Base-by-base conservation (phyloP, 257 asterid genomes). In the Galeopsis tetrahit region DNA sequence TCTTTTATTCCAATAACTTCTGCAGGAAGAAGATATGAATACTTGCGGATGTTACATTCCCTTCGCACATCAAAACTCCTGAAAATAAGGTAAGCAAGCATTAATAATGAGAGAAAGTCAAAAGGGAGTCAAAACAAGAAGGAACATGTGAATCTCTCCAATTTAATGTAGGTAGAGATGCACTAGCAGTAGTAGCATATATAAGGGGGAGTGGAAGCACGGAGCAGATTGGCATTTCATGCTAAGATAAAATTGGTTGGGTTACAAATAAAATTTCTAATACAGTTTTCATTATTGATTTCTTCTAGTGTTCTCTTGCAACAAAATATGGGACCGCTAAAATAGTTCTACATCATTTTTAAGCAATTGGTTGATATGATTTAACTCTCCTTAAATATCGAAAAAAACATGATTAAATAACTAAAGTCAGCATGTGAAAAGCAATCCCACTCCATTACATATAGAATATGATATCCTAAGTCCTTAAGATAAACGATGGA, bases 31-130 rank as follows among this genome's bases (percentile, higher is more conserved):
- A 94, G 96, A 82, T 94, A 94, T 15, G 92, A 84, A 79, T 94
- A 94, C 79, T 86, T 88, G 73, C 98, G 95, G 61, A 90, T 74
- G 77, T 68, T 81, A 73, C 98, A 91, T 85, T 94, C 99, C 68
- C 85, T 85, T 71, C 99, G 90, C 39, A 90, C 88, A 77, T 94
- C 96, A 83, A 94, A 91, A 80, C 96, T 88, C 92, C 98, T 93
- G 86, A 72, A 73, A 72, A 62, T 67, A 66, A 28, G 62, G 79
- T 38, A 58, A 72, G 21, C 42, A 42, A 64, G 60, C 52, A 70
- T 7, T 38, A 48, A 51, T 11, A 39, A 61, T 40, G 31, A 28
- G 32, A 46, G 35, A 51, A 43, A 21, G 28, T 21, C 28, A 1
- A 21, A 21, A 15, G 17, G 32, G 21, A 58, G 38, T 35, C 33